Base-by-base conservation (phyloP, 257 asterid genomes). In the Lithospermum erythrorhizon region DNA sequence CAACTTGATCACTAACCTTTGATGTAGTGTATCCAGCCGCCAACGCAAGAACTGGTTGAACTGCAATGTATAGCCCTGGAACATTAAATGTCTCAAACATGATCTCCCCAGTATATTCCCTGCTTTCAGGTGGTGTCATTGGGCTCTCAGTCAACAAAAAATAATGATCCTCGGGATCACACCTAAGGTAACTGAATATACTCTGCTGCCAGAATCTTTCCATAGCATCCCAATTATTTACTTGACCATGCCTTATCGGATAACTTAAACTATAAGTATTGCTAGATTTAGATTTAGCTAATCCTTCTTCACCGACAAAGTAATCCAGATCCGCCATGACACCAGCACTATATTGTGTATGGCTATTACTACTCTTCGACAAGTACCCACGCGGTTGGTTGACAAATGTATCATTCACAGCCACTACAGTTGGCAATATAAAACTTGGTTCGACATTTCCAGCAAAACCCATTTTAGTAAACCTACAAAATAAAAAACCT, bases 181-280 rank as follows among this genome's bases (percentile, higher is more conserved):
- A 91, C 8, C 98, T 77, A 70, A 91, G 61, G 67, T 91, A 86
- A 68, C 86, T 80, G 65, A 86, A 91, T 66, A 91, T 79, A 73
- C 90, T 82, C 70, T 88, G 95, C 84, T 91, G 96, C 98, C 98
- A 91, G 72, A 86, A 91, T 62, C 95, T 79, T 81, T 91, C 98
- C 97, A 88, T 88, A 15, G 95, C 84, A 65, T 91, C 97, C 98
- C 97, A 91, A 69, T 91, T 62, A 61, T 84, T 88, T 24, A 91
- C 97, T 79, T 91, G 95, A 58, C 98, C 96, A 62, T 86, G 91
- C 73, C 75, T 78, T 61, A 91, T 84, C 10, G 98, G 98, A 81
- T 85, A 77, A 54, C 68, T 84, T 80, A 88, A 79, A 74, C 72
- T 86, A 68, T 79, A 83, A 53, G 67, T 66, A 71, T 66, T 76